Evolutionary conservation across 192 early-diverging fungal species (phyloP).

Genomic region (Entophlyctis helioformis): DNA sequence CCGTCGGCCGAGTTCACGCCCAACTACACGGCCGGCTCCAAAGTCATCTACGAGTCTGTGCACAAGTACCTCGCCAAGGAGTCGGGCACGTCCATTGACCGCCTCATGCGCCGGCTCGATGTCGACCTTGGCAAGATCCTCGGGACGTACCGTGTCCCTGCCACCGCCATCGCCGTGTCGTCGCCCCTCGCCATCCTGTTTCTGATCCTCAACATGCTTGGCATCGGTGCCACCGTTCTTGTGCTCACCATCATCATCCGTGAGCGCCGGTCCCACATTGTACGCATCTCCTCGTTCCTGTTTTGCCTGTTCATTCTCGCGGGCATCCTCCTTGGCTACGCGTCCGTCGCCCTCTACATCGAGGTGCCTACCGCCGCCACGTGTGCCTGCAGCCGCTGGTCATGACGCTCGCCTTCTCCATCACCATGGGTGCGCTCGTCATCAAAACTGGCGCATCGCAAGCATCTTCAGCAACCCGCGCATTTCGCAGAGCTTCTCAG

Average conservation of each 20-base stretch:
- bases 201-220: neutral
- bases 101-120: neutral
- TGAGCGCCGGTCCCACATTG: neutral
- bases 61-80: slow-evolving; percentile 5
- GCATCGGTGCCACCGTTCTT: neutral
- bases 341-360: slow-evolving; percentile 3
- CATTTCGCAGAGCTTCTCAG: neutral
- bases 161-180: neutral
- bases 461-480: slow-evolving; percentile 1
- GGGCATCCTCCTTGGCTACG: neutral
- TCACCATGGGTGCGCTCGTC: neutral
- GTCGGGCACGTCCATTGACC: neutral
- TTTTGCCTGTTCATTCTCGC: neutral
- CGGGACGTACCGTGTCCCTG: slow-evolving; percentile 1
- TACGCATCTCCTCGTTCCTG: neutral
- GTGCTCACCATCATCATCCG: neutral
- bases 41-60: slow-evolving; percentile 1
- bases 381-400: slow-evolving; percentile 11
- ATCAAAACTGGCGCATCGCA: neutral
- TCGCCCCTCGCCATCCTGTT: neutral
- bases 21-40: slow-evolving; percentile 5
- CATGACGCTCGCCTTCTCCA: neutral
- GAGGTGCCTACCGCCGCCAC: neutral
- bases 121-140: neutral
- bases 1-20: slow-evolving; percentile 5